Base-by-base conservation (phyloP, 805 yeast species). In the Maudiozyma saulgeensis region DNA sequence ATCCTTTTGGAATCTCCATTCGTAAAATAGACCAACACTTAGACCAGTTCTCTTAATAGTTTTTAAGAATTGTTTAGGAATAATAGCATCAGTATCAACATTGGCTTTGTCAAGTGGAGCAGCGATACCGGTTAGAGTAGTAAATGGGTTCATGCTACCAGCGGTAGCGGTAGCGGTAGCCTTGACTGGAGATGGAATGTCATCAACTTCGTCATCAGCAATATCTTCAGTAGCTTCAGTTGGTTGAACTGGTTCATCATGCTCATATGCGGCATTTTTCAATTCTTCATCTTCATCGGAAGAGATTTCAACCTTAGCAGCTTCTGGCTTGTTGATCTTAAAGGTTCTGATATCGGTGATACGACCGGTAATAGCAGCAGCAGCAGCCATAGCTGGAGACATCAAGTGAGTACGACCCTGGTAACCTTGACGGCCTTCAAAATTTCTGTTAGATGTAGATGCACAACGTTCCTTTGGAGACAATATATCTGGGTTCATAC, bases 371-470 rank as follows among this genome's bases (percentile, higher is more conserved):
- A 93, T 82, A 61, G 90, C 96, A 18, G 99, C 98, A 19, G 98
- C 97, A 32, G 99, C 99, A 44, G 99, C 99, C 99, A 93, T 93
- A 21, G 96, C 96, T 39, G 99, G 99, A 13, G 96, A 87, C 96
- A 91, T 88, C 66, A 93, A 78, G 68, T 93, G 99, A 18, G 99
- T 93, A 74, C 99, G 81, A 16, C 96, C 88, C 52, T 72, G 73
- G 47, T 96, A 96, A 73, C 99, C 99, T 76, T 93, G 99, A 72
- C 99, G 90, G 61, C 99, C 99, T 70, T 91, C 97, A 66, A 93
- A 93, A 74, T 93, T 93, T 78, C 99, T 85, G 78, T 93, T 93
- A 21, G 98, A 91, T 18, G 99, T 93, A 13, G 98, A 90, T 8
- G 99, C 99, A 75, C 99, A 93, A 73, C 99, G 82, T 71, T 93